phyloP scores from a whole-genome alignment of 352 stramenopile species.

The Globisporangium nunn region DNA sequence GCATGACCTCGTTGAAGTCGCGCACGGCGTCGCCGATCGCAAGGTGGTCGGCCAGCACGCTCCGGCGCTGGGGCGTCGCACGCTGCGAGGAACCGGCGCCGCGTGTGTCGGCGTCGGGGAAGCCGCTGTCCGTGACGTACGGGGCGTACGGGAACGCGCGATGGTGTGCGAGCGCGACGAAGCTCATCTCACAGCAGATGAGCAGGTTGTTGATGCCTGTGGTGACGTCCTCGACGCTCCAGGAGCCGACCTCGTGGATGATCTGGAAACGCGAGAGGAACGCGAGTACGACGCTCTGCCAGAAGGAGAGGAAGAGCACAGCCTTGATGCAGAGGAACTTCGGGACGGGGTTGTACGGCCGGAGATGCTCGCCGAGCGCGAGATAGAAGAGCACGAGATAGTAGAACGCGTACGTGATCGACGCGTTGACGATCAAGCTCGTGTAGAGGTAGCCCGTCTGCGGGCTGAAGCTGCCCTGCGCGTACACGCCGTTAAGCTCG shows the following conservation, averaged over 20 bases:
- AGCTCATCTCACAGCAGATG: slow-evolving; percentile 99
- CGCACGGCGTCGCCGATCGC: slow-evolving; percentile 90
- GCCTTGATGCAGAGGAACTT: slow-evolving; percentile 99
- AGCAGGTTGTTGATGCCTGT: slow-evolving; percentile 97
- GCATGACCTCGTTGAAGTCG: slow-evolving; percentile 91
- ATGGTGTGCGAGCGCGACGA: slow-evolving; percentile 95
- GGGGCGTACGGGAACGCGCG: slow-evolving; percentile 93
- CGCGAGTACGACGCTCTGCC: slow-evolving; percentile 92
- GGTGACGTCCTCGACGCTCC: slow-evolving; percentile 93
- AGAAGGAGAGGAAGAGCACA: slow-evolving; percentile 98
- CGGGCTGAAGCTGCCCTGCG: slow-evolving; percentile 82
- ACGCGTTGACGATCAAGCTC: slow-evolving; percentile 92
- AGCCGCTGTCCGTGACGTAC: slow-evolving; percentile 22
- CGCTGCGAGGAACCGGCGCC: slow-evolving; percentile 3
- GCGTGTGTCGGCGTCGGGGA: slow-evolving; percentile 10
- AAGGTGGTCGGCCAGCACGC: slow-evolving; percentile 89
- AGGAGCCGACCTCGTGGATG: slow-evolving; percentile 88
- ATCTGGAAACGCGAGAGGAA: slow-evolving; percentile 87
- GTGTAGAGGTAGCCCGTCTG: slow-evolving; percentile 88
- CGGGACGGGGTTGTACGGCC: slow-evolving; percentile 91
- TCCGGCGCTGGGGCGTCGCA: slow-evolving; percentile 49
- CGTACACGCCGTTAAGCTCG: slow-evolving; percentile 69
- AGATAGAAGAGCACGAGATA: slow-evolving; percentile 97
- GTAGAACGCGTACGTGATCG: slow-evolving; percentile 96
- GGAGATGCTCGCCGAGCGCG: slow-evolving; percentile 84